Percentiles rank a stretch among this genome's conserved stretches.
These are phyloP conservation scores for Suillus occidentalis DNA, from an alignment of 768 basidiomycete genomes.

Conservation along the genomic window DNA sequence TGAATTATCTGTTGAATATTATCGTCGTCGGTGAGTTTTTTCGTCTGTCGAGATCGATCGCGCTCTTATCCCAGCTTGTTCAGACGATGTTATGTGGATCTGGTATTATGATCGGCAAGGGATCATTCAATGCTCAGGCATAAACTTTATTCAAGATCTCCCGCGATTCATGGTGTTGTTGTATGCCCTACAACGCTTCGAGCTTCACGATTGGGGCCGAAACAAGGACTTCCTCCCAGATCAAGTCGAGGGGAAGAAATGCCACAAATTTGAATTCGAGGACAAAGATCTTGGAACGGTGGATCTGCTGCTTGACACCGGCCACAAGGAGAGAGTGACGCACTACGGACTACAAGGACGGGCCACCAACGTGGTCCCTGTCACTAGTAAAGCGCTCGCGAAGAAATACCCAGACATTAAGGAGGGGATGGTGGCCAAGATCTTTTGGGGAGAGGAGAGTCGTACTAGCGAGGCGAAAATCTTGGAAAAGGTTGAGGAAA, in stretches of 20 bases:
- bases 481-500: background rate
- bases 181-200: background rate
- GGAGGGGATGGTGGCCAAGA: background rate
- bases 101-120: slow-evolving; percentile 5
- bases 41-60: background rate
- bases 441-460: background rate
- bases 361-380: slow-evolving; percentile 2
- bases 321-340: background rate
- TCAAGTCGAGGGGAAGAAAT: background rate
- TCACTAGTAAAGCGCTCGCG: background rate
- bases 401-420: background rate
- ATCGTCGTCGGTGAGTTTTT: background rate
- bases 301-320: background rate
- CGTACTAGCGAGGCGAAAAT: background rate
- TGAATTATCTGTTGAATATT: background rate
- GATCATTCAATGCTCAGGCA: background rate
- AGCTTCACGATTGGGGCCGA: background rate
- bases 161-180: background rate
- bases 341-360: slow-evolving; percentile 1
- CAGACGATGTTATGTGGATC: slow-evolving; percentile 4
- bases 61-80: background rate
- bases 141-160: background rate
- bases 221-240: background rate
- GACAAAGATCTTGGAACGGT: background rate
- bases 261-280: background rate